phyloP scores from a whole-genome alignment of 202 grass and related monocot genomes.

The Thinopyrum obtusiflorum region DNA sequence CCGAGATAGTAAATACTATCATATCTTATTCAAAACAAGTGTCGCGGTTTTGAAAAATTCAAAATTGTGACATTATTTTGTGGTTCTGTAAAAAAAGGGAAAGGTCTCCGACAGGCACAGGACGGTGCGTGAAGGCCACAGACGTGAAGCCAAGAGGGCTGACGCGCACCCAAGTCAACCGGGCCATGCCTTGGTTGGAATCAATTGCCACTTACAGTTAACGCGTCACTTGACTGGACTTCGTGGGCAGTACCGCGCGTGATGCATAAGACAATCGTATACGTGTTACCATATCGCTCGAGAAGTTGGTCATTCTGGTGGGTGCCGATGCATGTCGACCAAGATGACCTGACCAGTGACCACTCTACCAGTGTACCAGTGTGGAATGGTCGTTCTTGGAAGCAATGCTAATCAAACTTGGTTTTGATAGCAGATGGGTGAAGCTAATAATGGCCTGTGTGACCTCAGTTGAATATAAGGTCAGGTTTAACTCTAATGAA shows the following conservation, averaged over 20 bases:
- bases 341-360: not conserved
- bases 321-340: not conserved
- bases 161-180: not conserved
- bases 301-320: not conserved
- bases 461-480: too few species aligned
- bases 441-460: too few species aligned
- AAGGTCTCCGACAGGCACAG: not conserved
- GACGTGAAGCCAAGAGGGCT: not conserved
- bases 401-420: too few species aligned
- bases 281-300: not conserved
- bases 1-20: too few species aligned
- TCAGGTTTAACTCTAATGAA: too few species aligned
- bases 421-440: too few species aligned
- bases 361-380: not conserved
- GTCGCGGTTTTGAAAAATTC: too few species aligned
- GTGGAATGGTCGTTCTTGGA: not conserved
- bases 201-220: not conserved
- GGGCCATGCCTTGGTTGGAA: slow-evolving; percentile 5
- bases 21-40: too few species aligned
- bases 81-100: not conserved
- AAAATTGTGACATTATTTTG: too few species aligned
- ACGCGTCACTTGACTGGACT: not conserved
- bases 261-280: not conserved
- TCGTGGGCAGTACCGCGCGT: slow-evolving; percentile 2
- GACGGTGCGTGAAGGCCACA: not conserved